Base-by-base conservation (phyloP, 768 basidiomycete genomes). In the Leccinum truebloodii region DNA sequence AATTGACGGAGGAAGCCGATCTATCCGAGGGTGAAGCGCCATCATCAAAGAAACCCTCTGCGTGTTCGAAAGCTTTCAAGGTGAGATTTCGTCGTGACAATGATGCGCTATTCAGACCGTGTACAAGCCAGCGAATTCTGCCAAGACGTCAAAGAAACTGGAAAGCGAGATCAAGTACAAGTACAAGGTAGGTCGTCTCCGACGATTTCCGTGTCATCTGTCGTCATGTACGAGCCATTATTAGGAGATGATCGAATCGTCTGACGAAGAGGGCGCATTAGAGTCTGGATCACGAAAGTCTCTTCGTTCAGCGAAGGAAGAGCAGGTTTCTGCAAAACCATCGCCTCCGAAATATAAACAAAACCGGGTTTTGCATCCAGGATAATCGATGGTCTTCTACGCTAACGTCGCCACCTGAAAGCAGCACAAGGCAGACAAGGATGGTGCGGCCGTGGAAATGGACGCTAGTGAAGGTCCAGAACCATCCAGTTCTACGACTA, bases 241-340 rank as follows among this genome's bases (percentile, higher is more conserved):
- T 35, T 30, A 73, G 72, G 66, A 72, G 50, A 54, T 61, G 13
- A 63, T 75, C 12, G 72, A 73, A 35, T 66, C 72, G n/a, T 75
- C 72, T 1, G 72, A 63, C 14, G 72, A 72, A 32, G 71, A 73
- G 50, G 65, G 20, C 18, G 54, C 48, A 37, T 8, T 60, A n/a
- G 55, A 63, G 20, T 57, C 62, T 9, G 52, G 34, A 14, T 20
- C n/a, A 48, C 46, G 30, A 24, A 55, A 58, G 24, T 13, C 58
- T 24, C 4, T 22, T 50, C 52, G 32, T 30, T 64, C 65, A 46
- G 52, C 62, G 48, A 59, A 63, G 57, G 59, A 67, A 50, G 57
- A 44, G 30, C 14, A 50, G 9, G 24, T 22, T 37, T 41, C 59
- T 13, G 16, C 35, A 37, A 63, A 63, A 20, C 30, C 52, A n/a